Base-by-base conservation (phyloP, 1,284 basidiomycete genomes). In the Ustilago loliicola region DNA sequence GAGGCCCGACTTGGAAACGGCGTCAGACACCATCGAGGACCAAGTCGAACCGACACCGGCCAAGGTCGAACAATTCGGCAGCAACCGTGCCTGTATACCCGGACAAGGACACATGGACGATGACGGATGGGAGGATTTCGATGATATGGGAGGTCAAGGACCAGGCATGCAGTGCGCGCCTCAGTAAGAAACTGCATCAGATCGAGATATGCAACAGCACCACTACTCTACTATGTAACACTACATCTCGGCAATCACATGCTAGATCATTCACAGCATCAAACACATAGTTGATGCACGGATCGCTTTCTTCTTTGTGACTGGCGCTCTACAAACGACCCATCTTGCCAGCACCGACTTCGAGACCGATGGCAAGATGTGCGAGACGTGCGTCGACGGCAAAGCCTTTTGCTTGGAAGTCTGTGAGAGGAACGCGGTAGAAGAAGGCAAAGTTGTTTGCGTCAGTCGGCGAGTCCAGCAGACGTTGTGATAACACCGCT, bases 331-430 rank as follows among this genome's bases (percentile, higher is more conserved):
- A 77, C 42, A 77, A 34, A 40, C 54, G 63, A 23, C 74, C 74
- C 66, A 77, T 62, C 52, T 54, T 77, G 50, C 74, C 74, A 15
- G 62, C 23, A 3, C 75, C 80, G 23, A 84, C 67, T 57, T 80
- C 72, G 38, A 85, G 63, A 11, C 84, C 84, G 42, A 76, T 72
- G 3, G 84, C 84, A 8, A 84, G 55, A 55, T 86, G 84, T n/a
- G 80, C 76, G 1, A 86, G 69, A 53, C 84, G 72, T 10, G 84
- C 84, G 40, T 86, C 84, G 10, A 86, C 76, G 21, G 75, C 81
- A 40, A 69, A 86, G 3, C 80, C 78, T 58, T 80, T 69, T 5
- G 66, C 27, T 61, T 79, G 66, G 48, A 86, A 81, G 19, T 77
- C 83, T 84, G 78, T 58, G 25, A 7, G 10, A 25, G 15, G 6